A percentile compares a stretch with the other conserved stretches of the same genome.
Evolutionary conservation across 2,329 filamentous ascomycete species (phyloP).

Genomic region (Didymella segeticola): DNA sequence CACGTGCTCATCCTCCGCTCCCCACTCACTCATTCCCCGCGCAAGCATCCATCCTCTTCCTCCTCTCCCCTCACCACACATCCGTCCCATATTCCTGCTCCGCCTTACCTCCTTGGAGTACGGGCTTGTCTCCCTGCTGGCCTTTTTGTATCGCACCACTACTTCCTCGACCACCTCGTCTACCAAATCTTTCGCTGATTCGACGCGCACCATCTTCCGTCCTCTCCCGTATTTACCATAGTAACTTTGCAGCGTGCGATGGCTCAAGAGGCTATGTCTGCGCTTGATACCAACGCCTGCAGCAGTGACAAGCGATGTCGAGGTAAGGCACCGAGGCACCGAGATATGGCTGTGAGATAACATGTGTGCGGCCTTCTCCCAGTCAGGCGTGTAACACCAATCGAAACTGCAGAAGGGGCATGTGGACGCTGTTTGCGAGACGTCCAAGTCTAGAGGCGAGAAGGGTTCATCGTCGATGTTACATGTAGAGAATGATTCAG

Average conservation of each 20-base stretch:
- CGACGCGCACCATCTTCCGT: background rate
- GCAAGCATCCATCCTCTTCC: background rate
- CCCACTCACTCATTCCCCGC: background rate
- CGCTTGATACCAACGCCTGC: background rate
- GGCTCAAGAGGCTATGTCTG: background rate
- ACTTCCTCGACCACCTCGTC: background rate
- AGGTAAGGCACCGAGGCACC: background rate
- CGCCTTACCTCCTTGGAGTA: background rate
- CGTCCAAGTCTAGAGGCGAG: background rate
- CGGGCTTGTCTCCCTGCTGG: background rate
- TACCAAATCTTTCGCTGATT: background rate
- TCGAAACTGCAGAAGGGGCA: background rate
- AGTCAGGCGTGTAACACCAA: background rate
- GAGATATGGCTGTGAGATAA: background rate
- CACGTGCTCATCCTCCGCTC: background rate
- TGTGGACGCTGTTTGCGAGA: background rate
- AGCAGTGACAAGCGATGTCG: background rate
- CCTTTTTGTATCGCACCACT: background rate
- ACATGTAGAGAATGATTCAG: background rate
- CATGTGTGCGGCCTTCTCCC: slow-evolving; percentile 2
- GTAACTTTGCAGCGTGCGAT: background rate
- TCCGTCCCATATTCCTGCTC: background rate
- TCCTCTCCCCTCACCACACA: background rate
- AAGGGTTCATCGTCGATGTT: background rate
- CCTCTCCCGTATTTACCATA: background rate